Percentiles rank a stretch among this genome's conserved stretches.
phyloP scores from a whole-genome alignment of 2,329 filamentous ascomycete genomes.

The Ophiostoma novo-ulmi region DNA sequence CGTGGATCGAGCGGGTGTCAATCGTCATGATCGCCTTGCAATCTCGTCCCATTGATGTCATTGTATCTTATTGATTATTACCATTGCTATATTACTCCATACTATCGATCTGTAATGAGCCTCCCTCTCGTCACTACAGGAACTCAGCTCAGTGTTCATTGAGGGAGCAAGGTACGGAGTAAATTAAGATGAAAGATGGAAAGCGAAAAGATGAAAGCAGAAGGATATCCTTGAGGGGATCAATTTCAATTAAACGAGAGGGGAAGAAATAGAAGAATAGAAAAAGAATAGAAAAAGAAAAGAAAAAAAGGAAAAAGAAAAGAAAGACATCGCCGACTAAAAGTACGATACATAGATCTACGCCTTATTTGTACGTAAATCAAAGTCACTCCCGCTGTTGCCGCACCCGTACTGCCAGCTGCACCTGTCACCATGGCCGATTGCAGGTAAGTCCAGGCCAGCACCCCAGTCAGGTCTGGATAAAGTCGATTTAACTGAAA shows the following conservation, averaged over 20 bases:
- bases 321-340: slow-evolving; percentile 4
- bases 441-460: not conserved
- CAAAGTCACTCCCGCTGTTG: not conserved
- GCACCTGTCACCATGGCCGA: slow-evolving; percentile 7
- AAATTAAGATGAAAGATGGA: too few relatives aligned
- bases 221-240: not conserved
- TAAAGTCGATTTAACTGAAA: not conserved
- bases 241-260: not conserved
- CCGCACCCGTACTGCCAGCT: not conserved
- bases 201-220: not conserved
- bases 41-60: not conserved
- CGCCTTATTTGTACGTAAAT: not conserved
- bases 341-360: not conserved
- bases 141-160: slow-evolving; percentile 12
- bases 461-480: not conserved
- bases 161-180: not conserved
- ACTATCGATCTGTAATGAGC: not conserved
- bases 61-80: not conserved
- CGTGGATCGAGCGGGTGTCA: not conserved
- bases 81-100: not conserved
- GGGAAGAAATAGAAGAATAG: not conserved
- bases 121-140: slow-evolving; percentile 22
- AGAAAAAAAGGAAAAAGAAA: not conserved
- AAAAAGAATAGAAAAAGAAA: not conserved
- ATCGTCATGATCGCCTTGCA: not conserved